phyloP scores from a whole-genome alignment of 192 early-diverging fungal genomes.

The Fimicolochytrium jonesii region DNA sequence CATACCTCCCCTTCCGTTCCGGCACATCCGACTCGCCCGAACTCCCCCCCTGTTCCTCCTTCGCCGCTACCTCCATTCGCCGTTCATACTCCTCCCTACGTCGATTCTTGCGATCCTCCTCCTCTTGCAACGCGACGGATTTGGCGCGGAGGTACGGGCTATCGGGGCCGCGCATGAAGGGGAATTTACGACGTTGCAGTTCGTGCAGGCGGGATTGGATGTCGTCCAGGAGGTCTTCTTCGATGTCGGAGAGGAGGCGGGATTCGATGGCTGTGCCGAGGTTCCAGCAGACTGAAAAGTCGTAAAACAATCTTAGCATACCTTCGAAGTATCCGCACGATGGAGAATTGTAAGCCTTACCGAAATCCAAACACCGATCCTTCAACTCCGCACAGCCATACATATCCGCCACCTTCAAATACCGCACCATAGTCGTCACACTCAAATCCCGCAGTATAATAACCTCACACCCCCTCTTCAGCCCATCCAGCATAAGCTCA shows the following conservation, averaged over 20 bases:
- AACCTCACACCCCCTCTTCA: slow-evolving; percentile 34
- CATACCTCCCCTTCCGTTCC: neutral
- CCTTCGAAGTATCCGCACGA: too few relatives aligned
- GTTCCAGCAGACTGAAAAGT: slow-evolving; percentile 31
- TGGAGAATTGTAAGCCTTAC: slow-evolving; percentile 15
- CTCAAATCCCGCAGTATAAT: slow-evolving; percentile 26
- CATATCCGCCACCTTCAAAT: slow-evolving; percentile 52
- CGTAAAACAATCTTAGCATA: slow-evolving; percentile 18
- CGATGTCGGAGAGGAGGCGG: slow-evolving; percentile 8
- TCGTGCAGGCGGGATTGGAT: slow-evolving; percentile 19
- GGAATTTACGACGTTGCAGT: slow-evolving; percentile 28
- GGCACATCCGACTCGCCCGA: neutral
- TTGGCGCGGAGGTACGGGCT: slow-evolving; percentile 25
- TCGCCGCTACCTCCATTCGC: neutral
- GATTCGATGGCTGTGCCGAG: slow-evolving; percentile 29
- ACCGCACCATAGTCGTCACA: slow-evolving; percentile 46
- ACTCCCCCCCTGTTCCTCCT: neutral
- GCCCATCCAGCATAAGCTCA: slow-evolving; percentile 51
- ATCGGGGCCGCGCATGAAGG: slow-evolving; percentile 25
- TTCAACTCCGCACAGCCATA: slow-evolving; percentile 48
- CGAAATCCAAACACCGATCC: slow-evolving; percentile 51
- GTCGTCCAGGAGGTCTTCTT: slow-evolving; percentile 21
- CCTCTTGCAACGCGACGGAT: neutral
- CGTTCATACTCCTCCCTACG: slow-evolving; percentile 14
- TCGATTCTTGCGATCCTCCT: neutral